Conservation (phyloP, 768 basidiomycete species). For the Xerocomus brunneocitrinus region DNA sequence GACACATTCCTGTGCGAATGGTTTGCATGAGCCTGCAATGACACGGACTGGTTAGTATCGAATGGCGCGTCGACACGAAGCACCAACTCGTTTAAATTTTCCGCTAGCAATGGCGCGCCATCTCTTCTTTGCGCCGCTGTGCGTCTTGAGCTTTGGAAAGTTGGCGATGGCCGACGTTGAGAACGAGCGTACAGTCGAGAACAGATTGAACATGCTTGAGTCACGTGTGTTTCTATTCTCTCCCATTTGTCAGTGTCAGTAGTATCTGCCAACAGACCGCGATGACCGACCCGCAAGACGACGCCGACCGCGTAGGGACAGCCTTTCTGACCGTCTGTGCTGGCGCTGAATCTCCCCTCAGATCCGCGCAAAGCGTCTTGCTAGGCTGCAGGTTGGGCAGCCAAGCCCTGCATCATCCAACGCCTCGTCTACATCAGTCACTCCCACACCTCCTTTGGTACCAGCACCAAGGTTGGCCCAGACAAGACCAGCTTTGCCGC, state of each 20-base stretch:
- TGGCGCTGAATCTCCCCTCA: constrained; percentile 25
- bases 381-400: constrained; percentile 61
- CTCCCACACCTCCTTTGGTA: constrained; percentile 11
- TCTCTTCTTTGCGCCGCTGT: constrained; percentile 77
- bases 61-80: neutral
- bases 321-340: neutral
- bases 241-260: neutral
- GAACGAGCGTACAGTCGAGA: constrained; percentile 42
- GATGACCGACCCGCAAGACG: constrained; percentile 54
- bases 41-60: neutral
- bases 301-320: constrained; percentile 69
- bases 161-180: constrained; percentile 52
- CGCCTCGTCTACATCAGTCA: constrained; percentile 6
- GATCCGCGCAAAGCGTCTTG: constrained; percentile 92
- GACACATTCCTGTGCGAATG: constrained; percentile 69
- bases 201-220: constrained; percentile 18
- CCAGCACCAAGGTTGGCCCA: constrained; percentile 33
- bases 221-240: constrained; percentile 15
- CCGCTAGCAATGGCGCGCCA: constrained; percentile 69
- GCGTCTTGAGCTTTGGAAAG: constrained; percentile 77
- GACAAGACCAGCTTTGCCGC: constrained; percentile 29
- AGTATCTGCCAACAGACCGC: constrained; percentile 19
- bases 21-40: constrained; percentile 57
- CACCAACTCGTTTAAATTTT: constrained; percentile 69
- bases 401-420: constrained; percentile 35